Base-by-base conservation (phyloP, 148 eudicot genomes). In the Suaeda aralocaspica region DNA sequence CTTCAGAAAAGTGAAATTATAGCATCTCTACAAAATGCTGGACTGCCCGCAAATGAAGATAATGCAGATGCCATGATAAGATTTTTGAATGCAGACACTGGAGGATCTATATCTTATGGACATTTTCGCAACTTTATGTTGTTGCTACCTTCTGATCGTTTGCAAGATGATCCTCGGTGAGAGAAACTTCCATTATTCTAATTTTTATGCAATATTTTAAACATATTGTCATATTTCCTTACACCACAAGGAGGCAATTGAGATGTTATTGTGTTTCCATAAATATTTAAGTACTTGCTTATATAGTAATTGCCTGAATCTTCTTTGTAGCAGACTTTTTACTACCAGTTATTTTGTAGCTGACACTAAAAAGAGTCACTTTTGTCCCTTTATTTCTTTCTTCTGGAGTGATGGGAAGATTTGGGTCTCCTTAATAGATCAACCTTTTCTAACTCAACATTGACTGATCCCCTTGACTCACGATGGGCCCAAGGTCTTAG, bases 91-190 rank as follows among this genome's bases (percentile, higher is more conserved):
- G 89, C 91, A 24, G 98, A 91, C 57, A 70, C 88, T 5, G 98
- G 84, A 72, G 96, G 88, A 66, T 89, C 92, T 66, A 91, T 94
- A 67, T 94, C 98, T 18, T 94, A 94, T 87, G 98, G 98, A 22
- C 98, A 91, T 87, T 94, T 94, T 70, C 86, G 98, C 66, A 91
- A 94, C 72, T 91, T 94, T 69, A 91, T 91, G 98, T 79, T 94
- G 75, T 72, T 94, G 62, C 96, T 94, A 30, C 98, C 98, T 34
- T 91, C 96, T 46, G 89, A 94, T 63, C 92, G 92, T 42, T 92
- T 94, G 78, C 89, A 86, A 84, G 97, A 94, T 78, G 98, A 94
- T 86, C 92, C 98, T 63, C 80, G 99, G 99, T 94, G 82, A 83
- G 83, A 50, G 73, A 58, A 30, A 60, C n/a, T 30, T 44, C 56